Conservation (phyloP, 2,329 filamentous ascomycete species). For the Cytospora schulzeri region DNA sequence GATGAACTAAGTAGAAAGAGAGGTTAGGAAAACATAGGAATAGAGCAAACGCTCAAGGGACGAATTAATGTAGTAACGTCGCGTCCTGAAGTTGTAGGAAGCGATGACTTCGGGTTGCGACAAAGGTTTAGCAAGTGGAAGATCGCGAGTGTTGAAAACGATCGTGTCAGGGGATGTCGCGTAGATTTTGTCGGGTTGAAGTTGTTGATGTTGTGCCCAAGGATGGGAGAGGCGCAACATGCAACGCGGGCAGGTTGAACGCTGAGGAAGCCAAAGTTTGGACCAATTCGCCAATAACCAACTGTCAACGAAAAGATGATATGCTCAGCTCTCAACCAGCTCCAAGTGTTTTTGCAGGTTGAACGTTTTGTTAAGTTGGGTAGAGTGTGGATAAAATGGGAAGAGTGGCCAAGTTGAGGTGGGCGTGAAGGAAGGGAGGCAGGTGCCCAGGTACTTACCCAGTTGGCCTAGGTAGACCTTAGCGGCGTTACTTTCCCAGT, state of each 20-base stretch:
- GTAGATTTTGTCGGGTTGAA: background rate
- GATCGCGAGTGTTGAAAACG: background rate
- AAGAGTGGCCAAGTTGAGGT: background rate
- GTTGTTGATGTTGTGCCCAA: constrained; percentile 11
- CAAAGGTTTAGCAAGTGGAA: constrained; percentile 12
- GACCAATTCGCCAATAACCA: constrained; percentile 16
- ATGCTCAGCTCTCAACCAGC: constrained; percentile 4
- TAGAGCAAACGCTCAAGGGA: background rate
- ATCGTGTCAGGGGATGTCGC: background rate
- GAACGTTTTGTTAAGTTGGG: background rate
- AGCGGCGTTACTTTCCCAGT: background rate
- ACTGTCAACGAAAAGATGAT: constrained; percentile 25
- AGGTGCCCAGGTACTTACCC: background rate
- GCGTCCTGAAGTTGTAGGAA: background rate
- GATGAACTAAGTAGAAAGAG: background rate
- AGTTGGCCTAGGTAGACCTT: background rate
- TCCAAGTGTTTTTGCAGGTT: background rate
- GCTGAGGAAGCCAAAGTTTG: constrained; percentile 15
- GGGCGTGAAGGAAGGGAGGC: background rate
- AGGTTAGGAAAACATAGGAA: background rate
- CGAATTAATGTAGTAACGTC: background rate
- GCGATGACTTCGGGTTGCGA: constrained; percentile 8
- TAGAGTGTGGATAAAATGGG: background rate
- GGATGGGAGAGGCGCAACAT: constrained; percentile 5
- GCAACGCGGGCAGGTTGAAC: constrained; percentile 2